Base-by-base conservation (phyloP, 1,284 basidiomycete species). In the Clitocybe nebularis region DNA sequence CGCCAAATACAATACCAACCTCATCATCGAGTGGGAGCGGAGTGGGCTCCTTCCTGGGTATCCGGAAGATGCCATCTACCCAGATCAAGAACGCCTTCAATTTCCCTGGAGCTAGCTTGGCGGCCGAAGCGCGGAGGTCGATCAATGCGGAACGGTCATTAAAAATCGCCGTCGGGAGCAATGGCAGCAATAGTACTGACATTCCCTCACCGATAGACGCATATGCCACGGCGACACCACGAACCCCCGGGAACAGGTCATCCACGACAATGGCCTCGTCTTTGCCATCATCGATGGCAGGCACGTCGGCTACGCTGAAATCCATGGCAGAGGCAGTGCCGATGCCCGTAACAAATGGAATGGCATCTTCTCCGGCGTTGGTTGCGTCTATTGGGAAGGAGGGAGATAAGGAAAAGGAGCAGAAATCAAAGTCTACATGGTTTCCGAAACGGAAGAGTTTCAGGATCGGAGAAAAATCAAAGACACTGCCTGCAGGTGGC, bases 371-470 rank as follows among this genome's bases (percentile, higher is more conserved):
- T 9, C 9, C 35, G 21, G 17, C 23, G 7, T 36, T 14, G 20
- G 5, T 16, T 9, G 19, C 35, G 19, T 11, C 22, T 2, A 16
- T 20, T 25, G 16, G 19, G 10, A 13, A 7, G 22, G 4, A 13
- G 14, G 35, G 11, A 13, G 35, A 21, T 4, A 11, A 14, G 19
- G 20, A 36, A n/a, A 56, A 47, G 9, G 50, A 52, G 6, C 70
- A 62, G 50, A 61, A 64, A 36, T 40, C 73, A 47, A 63, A 64
- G 48, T 72, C 33, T 69, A 49, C 42, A 9, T 85, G 82, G 82
- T 77, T 82, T 41, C 52, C 52, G 47, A 77, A 75, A 55, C 69
- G 75, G 49, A 74, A 72, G 61, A 74, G 74, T 43, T 54, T 71
- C 41, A 60, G 59, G 41, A 21, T 62, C 19, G 51, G 36, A 28